Evolutionary conservation across 441 rosid genomes (phyloP).

Genomic region (Codiaeum variegatum): DNA sequence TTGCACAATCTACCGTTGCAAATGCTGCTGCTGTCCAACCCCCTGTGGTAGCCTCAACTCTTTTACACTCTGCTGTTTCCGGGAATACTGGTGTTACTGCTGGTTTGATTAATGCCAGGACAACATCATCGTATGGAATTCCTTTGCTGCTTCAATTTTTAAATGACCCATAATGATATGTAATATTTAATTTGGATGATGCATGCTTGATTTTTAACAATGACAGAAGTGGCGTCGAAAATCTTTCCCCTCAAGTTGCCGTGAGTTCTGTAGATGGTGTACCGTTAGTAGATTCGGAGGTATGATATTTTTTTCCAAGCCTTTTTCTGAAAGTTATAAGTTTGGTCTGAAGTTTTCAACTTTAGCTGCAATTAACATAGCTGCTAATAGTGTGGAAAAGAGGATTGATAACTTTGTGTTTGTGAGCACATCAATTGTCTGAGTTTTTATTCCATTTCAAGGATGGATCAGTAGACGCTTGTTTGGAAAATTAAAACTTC

Average conservation of each 20-base stretch:
- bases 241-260: conserved; percentile 40
- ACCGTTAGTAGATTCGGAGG: conserved; percentile 58
- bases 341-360: neutral
- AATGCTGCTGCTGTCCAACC: conserved; percentile 42
- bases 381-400: neutral
- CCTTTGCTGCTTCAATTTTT: conserved; percentile 17
- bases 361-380: neutral
- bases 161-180: conserved; percentile 2
- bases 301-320: conserved; percentile 22
- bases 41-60: conserved; percentile 20
- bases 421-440: neutral
- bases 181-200: conserved; percentile 7
- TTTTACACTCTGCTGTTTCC: conserved; percentile 32
- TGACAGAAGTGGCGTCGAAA: conserved; percentile 46
- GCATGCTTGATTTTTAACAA: conserved; percentile 15
- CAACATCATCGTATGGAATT: conserved; percentile 39
- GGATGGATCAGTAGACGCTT: neutral
- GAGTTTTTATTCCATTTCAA: neutral
- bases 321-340: conserved; percentile 13
- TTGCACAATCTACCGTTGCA: conserved; percentile 35
- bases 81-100: conserved; percentile 31
- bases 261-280: conserved; percentile 41
- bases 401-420: neutral
- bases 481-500: neutral
- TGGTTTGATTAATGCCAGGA: conserved; percentile 28